Conservation (phyloP, 164 flowering plant genomes). For the Warburgia ugandensis region DNA sequence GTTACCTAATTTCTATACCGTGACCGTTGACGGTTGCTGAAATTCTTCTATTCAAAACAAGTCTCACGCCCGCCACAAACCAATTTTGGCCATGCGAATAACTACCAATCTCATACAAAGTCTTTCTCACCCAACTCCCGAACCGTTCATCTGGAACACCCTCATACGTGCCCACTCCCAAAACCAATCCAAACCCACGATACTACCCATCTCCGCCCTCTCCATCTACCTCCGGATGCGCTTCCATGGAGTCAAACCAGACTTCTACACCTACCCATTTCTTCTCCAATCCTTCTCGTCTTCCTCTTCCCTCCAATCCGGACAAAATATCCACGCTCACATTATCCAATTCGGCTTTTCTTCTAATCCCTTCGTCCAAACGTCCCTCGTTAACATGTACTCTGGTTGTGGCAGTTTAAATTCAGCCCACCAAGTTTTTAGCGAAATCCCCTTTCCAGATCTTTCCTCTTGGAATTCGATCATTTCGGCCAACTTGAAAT, state of each 20-base stretch:
- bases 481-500: conserved; percentile 13
- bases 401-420: conserved; percentile 21
- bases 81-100: conserved; percentile 9
- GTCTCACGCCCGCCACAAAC: not conserved
- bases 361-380: conserved; percentile 20
- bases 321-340: conserved; percentile 19
- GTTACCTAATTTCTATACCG: too few species aligned
- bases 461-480: conserved; percentile 35
- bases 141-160: conserved; percentile 31
- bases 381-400: conserved; percentile 28
- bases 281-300: conserved; percentile 23
- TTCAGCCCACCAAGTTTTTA: conserved; percentile 23
- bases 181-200: too few species aligned
- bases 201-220: conserved; percentile 13
- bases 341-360: conserved; percentile 16
- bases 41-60: not conserved
- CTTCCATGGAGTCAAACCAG: conserved; percentile 24
- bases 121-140: conserved; percentile 19
- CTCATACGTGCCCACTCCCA: conserved; percentile 14
- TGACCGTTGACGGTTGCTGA: not conserved
- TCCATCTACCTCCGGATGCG: conserved; percentile 27
- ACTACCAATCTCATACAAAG: conserved; percentile 13
- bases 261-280: conserved; percentile 31
- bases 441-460: conserved; percentile 22
- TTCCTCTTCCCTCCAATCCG: conserved; percentile 13